phyloP scores from a whole-genome alignment of 129 eudicot genomes.

The Lactuca sativa region DNA sequence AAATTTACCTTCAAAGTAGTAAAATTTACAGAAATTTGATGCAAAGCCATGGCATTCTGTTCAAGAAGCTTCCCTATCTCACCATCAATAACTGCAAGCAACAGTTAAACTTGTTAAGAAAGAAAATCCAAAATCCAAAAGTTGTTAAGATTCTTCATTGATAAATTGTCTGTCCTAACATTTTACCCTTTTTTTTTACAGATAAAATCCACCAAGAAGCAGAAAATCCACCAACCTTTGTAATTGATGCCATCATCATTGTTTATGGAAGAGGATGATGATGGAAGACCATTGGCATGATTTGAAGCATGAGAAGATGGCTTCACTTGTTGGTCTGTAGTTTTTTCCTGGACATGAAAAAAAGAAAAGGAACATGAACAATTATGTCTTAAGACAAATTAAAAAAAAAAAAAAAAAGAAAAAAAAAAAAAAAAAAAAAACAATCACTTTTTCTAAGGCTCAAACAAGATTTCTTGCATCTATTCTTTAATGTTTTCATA shows the following conservation, averaged over 20 bases:
- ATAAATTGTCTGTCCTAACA: neutral
- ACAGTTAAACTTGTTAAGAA: conserved; percentile 11
- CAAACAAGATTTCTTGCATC: too few relatives aligned
- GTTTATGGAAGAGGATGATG: conserved; percentile 44
- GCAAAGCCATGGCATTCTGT: conserved; percentile 49
- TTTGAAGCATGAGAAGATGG: conserved; percentile 42
- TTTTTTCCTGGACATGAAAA: conserved; percentile 48
- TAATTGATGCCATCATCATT: conserved; percentile 67
- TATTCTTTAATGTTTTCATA: too few relatives aligned
- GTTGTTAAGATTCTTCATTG: too few relatives aligned
- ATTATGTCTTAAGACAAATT: neutral
- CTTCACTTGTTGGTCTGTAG: conserved; percentile 47
- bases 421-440: neutral
- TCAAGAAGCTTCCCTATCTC: conserved; percentile 50
- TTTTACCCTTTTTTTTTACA: too few relatives aligned
- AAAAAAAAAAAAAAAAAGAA: neutral
- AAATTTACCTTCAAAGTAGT: conserved; percentile 40
- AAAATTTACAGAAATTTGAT: conserved; percentile 55
- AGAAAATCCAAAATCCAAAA: neutral
- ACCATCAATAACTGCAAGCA: conserved; percentile 61
- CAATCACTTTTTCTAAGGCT: neutral
- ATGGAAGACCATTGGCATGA: conserved; percentile 46
- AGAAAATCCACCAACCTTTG: conserved; percentile 40
- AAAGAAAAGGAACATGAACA: neutral
- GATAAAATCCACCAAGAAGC: conserved; percentile 12